Evolutionary conservation across 2,329 filamentous ascomycete genomes (phyloP), one percentile per base, ranked within the genome.

Genomic region (Alternaria longipes): DNA sequence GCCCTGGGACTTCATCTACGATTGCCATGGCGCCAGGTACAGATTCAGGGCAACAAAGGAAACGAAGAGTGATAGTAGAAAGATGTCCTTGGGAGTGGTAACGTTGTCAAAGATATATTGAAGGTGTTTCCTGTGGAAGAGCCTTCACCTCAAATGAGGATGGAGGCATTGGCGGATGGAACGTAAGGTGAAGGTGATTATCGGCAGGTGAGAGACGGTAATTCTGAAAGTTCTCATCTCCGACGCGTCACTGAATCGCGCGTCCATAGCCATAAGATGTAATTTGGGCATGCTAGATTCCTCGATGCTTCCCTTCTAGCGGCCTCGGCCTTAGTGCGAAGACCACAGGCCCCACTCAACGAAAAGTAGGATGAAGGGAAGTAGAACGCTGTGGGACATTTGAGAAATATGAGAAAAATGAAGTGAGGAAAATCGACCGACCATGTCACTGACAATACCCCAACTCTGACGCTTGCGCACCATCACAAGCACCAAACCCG

Each of bases 11-110:
- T 4, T 56, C 36, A 8, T 49, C 26, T 4, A 69, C 45, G 4
- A 65, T 32, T 7, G 63, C 66, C 69, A 72, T 70, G 36, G 22
- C n/a, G 36, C 6, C 28, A 52, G 50, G 7, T 30, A 16, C 34
- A 16, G 12, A 8, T 6, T 8, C 6, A 16, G 4, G 9, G 11
- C 11, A 1, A 28, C 18, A 18, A 16, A 22, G n/a, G 12, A 16
- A 18, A 12, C 8, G 22, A 22, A 8, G 2, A 20, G 20, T 40
- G n/a, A 41, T 4, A 14, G n/a, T 9, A 38, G 16, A 8, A 28
- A 4, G 34, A 52, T 20, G 20, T 26, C 3, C 5, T 16, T 22
- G 36, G 12, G n/a, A 30, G n/a, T 7, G 18, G 8, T 52, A 30
- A n/a, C 34, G 12, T 42, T 20, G 36, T 12, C 22, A 28, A 36